A percentile compares a stretch with the other conserved stretches of the same genome.
Evolutionary conservation across 2,329 filamentous ascomycete genomes (phyloP).

Genomic region (Alternaria sp.): DNA sequence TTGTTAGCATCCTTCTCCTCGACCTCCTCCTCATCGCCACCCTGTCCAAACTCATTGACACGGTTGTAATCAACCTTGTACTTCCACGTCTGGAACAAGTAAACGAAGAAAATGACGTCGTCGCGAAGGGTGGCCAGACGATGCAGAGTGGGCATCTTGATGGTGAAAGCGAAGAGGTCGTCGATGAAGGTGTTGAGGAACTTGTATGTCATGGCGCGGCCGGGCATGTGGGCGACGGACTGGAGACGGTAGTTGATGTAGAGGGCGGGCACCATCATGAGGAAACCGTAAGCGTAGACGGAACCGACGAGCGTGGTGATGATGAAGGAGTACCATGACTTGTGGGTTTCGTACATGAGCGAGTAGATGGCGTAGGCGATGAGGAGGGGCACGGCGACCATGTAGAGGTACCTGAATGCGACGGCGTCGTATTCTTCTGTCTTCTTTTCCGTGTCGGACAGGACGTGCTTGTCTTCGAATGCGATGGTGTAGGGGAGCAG

Average conservation of each 20-base stretch:
- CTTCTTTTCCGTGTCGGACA: slow-evolving; percentile 94
- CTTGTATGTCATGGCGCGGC: slow-evolving; percentile 96
- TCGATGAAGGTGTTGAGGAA: slow-evolving; percentile 99
- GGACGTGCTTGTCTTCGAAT: slow-evolving; percentile 96
- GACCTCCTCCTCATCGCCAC: slow-evolving; percentile 80
- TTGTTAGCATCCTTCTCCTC: slow-evolving; percentile 57
- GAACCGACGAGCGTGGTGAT: slow-evolving; percentile 94
- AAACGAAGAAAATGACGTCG: slow-evolving; percentile 98
- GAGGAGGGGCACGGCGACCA: slow-evolving; percentile 85
- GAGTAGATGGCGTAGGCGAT: slow-evolving; percentile 91
- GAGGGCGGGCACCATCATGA: slow-evolving; percentile 97
- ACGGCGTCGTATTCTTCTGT: slow-evolving; percentile 98
- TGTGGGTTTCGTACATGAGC: slow-evolving; percentile 90
- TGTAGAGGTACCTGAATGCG: slow-evolving; percentile 97
- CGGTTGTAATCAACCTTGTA: slow-evolving; percentile 91
- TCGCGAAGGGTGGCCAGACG: slow-evolving; percentile 90
- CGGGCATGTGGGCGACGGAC: slow-evolving; percentile 93
- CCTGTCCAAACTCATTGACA: slow-evolving; percentile 98
- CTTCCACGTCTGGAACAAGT: slow-evolving; percentile 90
- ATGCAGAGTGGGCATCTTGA: slow-evolving; percentile 98
- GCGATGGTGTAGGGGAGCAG: slow-evolving; percentile 78
- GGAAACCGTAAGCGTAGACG: slow-evolving; percentile 96
- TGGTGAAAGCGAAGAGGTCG: slow-evolving; percentile 97
- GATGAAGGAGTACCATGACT: slow-evolving; percentile 97
- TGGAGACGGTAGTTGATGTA: slow-evolving; percentile 99